phyloP scores from a whole-genome alignment of 208 protist genomes.

The Leishmania martiniquensis region DNA sequence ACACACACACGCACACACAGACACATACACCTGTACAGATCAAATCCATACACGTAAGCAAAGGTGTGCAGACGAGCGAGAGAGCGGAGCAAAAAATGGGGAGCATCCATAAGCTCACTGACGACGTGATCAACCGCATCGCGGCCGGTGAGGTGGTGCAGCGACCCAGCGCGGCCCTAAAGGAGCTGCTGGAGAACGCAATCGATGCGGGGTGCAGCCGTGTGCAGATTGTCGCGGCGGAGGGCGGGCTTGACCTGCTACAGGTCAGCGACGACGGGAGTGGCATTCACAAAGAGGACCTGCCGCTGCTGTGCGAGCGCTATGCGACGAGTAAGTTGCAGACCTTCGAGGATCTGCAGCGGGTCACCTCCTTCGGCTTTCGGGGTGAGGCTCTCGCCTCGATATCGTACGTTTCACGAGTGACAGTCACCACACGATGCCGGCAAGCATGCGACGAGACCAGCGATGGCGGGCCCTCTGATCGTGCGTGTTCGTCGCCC shows the following conservation, averaged over 20 bases:
- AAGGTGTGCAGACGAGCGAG: neutral
- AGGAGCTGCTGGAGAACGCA: slow-evolving; percentile 98
- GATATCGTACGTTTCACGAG: slow-evolving; percentile 83
- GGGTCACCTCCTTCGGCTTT: slow-evolving; percentile 92
- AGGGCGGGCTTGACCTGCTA: slow-evolving; percentile 96
- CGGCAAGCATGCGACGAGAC: slow-evolving; percentile 9
- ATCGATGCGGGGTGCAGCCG: slow-evolving; percentile 95
- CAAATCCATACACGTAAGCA: neutral
- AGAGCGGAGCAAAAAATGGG: slow-evolving; percentile 14
- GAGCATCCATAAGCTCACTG: slow-evolving; percentile 90
- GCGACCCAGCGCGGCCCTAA: slow-evolving; percentile 96
- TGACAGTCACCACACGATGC: slow-evolving; percentile 70
- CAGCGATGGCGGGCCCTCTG: neutral
- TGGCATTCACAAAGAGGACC: slow-evolving; percentile 95
- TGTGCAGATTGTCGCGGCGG: slow-evolving; percentile 89
- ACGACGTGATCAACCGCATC: slow-evolving; percentile 97
- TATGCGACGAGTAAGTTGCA: slow-evolving; percentile 96
- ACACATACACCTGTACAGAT: neutral
- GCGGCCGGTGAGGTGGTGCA: slow-evolving; percentile 99
- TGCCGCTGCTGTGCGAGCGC: slow-evolving; percentile 97
- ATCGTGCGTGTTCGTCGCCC: neutral
- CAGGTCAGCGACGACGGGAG: slow-evolving; percentile 98
- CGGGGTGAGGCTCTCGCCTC: slow-evolving; percentile 92
- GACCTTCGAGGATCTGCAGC: slow-evolving; percentile 87
- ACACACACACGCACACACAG: neutral